Evolutionary conservation across 1,139 yeast species (phyloP).

Genomic region (Pichia sp.): DNA sequence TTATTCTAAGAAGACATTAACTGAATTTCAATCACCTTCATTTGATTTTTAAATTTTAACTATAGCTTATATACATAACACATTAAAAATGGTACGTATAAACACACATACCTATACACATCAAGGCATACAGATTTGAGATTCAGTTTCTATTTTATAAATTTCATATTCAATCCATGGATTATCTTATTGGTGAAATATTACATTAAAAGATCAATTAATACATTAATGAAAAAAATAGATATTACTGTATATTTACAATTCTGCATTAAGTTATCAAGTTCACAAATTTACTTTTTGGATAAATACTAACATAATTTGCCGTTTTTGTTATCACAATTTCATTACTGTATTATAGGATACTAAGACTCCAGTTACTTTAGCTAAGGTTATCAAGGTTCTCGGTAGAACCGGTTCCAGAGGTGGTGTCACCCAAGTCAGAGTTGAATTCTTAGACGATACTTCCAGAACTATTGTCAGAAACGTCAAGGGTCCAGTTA

Average conservation of each 20-base stretch:
- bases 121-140: no score
- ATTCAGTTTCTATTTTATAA: no score
- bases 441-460: slow-evolving; percentile 99
- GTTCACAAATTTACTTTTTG: no score
- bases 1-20: no score
- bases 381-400: slow-evolving; percentile 99
- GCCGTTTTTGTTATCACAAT: neutral
- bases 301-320: slow-evolving; percentile 4
- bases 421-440: slow-evolving; percentile 99
- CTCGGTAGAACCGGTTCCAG: slow-evolving; percentile 99
- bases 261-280: no score
- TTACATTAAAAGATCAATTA: no score
- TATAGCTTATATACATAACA: slow-evolving; percentile 1
- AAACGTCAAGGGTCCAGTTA: slow-evolving; percentile 99
- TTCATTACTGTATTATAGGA: slow-evolving; percentile 37
- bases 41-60: neutral
- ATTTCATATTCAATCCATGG: no score
- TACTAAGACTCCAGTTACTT: slow-evolving; percentile 94
- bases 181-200: no score
- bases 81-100: slow-evolving; percentile 14
- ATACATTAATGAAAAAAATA: no score
- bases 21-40: no score
- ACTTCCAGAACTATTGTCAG: slow-evolving; percentile 98
- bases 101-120: no score
- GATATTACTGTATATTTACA: no score